These are phyloP conservation scores for Russula compacta DNA, from an alignment of 768 basidiomycete genomes.

Conservation along the genomic window DNA sequence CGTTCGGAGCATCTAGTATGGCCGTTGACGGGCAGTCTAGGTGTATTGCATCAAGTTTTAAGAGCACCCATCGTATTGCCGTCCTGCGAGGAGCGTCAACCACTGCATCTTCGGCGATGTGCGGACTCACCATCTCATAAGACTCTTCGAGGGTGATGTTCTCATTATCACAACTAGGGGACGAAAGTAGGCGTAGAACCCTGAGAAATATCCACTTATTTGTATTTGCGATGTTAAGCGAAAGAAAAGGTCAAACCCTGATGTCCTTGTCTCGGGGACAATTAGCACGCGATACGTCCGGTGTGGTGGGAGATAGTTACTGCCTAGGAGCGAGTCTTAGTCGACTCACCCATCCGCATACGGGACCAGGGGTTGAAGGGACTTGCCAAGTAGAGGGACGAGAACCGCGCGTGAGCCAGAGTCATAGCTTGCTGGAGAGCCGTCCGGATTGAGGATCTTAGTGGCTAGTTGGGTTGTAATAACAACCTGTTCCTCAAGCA, in stretches of 20 bases:
- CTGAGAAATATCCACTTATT: conserved; percentile 23
- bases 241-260: conserved; percentile 30
- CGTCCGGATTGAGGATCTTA: conserved; percentile 55
- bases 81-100: conserved; percentile 5
- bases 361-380: not conserved
- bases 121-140: conserved; percentile 25
- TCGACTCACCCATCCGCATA: not conserved
- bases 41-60: not conserved
- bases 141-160: conserved; percentile 20
- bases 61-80: conserved; percentile 6
- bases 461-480: conserved; percentile 63
- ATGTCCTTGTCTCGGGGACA: conserved; percentile 31
- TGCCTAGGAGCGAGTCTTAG: conserved; percentile 21
- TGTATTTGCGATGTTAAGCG: conserved; percentile 7
- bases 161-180: conserved; percentile 26
- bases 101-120: not conserved
- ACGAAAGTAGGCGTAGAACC: conserved; percentile 33
- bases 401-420: conserved; percentile 54
- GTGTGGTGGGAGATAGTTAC: conserved; percentile 35
- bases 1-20: not conserved
- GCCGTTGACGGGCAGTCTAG: not conserved
- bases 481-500: conserved; percentile 33
- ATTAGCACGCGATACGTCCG: conserved; percentile 37
- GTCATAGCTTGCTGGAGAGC: conserved; percentile 56
- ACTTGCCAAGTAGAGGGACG: conserved; percentile 54